These are phyloP conservation scores for Yamadazyma oceani DNA, from an alignment of 1,139 yeast genomes.

Conservation along the genomic window DNA sequence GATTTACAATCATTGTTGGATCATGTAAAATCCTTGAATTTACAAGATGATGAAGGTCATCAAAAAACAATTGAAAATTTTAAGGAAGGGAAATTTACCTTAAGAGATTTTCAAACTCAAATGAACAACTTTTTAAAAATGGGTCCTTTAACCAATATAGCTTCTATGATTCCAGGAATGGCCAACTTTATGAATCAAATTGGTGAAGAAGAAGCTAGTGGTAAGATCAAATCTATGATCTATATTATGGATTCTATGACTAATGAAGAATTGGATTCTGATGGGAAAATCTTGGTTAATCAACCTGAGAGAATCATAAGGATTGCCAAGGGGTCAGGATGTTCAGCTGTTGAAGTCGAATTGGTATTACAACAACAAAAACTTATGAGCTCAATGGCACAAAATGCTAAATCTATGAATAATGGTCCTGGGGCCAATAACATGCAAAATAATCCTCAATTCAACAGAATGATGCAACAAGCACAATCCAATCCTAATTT, in stretches of 20 bases:
- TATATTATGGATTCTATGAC: slow-evolving; percentile 97
- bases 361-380: slow-evolving; percentile 89
- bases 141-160: slow-evolving; percentile 94
- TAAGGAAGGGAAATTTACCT: slow-evolving; percentile 92
- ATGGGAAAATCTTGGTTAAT: slow-evolving; percentile 76
- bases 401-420: slow-evolving; percentile 57
- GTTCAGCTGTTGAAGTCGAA: slow-evolving; percentile 89
- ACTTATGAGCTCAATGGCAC: slow-evolving; percentile 95
- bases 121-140: slow-evolving; percentile 93
- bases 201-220: slow-evolving; percentile 87
- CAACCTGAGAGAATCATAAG: slow-evolving; percentile 86
- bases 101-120: slow-evolving; percentile 90
- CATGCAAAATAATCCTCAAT: slow-evolving; percentile 27
- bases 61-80: slow-evolving; percentile 90
- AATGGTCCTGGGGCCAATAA: slow-evolving; percentile 49
- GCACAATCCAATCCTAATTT: slow-evolving; percentile 52
- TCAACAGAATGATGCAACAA: slow-evolving; percentile 45
- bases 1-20: slow-evolving; percentile 93
- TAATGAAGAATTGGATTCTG: slow-evolving; percentile 83
- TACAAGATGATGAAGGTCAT: slow-evolving; percentile 67
- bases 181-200: slow-evolving; percentile 81
- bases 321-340: slow-evolving; percentile 96
- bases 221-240: slow-evolving; percentile 82
- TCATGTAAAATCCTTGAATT: slow-evolving; percentile 83
- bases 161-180: slow-evolving; percentile 95